Evolutionary conservation across 176 grass and related monocot genomes (phyloP).

Genomic region (Poa annua): DNA sequence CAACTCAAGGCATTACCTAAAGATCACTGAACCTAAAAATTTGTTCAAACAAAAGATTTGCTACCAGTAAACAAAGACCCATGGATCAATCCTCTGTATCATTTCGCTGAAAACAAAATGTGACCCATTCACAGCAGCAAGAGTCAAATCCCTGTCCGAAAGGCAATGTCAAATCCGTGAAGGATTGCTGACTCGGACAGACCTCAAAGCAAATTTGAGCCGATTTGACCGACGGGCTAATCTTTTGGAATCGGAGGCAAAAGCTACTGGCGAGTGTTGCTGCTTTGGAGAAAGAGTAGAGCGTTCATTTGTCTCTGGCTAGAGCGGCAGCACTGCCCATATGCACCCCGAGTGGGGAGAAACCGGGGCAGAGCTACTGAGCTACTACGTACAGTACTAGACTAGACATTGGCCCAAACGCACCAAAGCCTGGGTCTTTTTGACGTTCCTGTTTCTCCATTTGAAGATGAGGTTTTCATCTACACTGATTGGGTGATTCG

Average conservation of each 20-base stretch:
- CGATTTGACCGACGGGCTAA: not conserved
- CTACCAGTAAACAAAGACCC: too few species aligned
- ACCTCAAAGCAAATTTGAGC: not conserved
- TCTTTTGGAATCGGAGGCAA: not conserved
- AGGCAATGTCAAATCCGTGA: slow-evolving; percentile 20
- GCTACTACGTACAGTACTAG: not conserved
- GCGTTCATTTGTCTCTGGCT: slow-evolving; percentile 38
- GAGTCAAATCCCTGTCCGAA: not conserved
- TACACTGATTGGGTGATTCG: too few species aligned
- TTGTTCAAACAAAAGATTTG: not conserved
- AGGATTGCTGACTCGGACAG: slow-evolving; percentile 13
- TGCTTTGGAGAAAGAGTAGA: slow-evolving; percentile 48
- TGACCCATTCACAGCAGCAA: not conserved
- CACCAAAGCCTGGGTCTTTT: not conserved
- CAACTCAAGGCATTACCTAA: not conserved
- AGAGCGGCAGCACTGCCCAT: slow-evolving; percentile 22
- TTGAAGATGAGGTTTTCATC: too few species aligned
- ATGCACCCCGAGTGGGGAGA: slow-evolving; percentile 40
- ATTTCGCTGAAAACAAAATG: not conserved
- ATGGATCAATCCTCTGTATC: too few species aligned
- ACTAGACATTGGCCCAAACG: not conserved
- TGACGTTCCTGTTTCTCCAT: not conserved
- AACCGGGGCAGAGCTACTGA: slow-evolving; percentile 33
- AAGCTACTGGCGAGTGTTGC: slow-evolving; percentile 5
- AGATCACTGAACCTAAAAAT: not conserved